Conservation (phyloP, 169 alveolate genomes). For the Neospora caninum region DNA sequence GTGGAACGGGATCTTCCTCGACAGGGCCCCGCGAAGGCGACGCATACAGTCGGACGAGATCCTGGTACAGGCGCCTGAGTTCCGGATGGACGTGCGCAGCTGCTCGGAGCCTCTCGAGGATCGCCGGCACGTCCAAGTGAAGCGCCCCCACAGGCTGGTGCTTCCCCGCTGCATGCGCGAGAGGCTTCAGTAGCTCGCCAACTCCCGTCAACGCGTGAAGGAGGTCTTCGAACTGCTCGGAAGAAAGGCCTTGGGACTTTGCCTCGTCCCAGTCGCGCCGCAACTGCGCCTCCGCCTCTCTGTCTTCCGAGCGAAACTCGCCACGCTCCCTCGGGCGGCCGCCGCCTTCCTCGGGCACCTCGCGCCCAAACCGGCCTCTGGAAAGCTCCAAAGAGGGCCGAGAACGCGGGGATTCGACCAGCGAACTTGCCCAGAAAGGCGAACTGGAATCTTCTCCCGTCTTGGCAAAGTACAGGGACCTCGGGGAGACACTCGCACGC, state of each 20-base stretch:
- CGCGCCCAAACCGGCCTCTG: too few relatives aligned
- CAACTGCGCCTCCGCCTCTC: too few relatives aligned
- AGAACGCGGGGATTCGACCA: too few relatives aligned
- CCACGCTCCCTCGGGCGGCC: too few relatives aligned
- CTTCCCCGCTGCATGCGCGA: background rate
- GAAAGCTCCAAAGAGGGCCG: too few relatives aligned
- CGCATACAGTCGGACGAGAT: background rate
- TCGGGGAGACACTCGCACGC: too few relatives aligned
- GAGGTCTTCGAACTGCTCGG: background rate
- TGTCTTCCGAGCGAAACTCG: too few relatives aligned
- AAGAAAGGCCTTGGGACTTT: background rate
- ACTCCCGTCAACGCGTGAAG: constrained; percentile 17
- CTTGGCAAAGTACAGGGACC: too few relatives aligned
- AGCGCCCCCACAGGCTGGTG: background rate
- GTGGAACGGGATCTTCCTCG: background rate
- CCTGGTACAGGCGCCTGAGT: background rate
- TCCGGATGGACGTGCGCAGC: background rate
- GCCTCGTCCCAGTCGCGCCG: too few relatives aligned
- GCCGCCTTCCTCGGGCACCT: too few relatives aligned
- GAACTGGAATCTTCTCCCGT: too few relatives aligned
- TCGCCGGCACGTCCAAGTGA: background rate
- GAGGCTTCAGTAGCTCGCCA: constrained; percentile 26
- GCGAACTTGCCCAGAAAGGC: too few relatives aligned
- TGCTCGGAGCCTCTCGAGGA: constrained; percentile 22
- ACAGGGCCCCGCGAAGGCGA: background rate